Conservation (phyloP, 345 rosid genomes). For the Gynandropsis gynandra region DNA sequence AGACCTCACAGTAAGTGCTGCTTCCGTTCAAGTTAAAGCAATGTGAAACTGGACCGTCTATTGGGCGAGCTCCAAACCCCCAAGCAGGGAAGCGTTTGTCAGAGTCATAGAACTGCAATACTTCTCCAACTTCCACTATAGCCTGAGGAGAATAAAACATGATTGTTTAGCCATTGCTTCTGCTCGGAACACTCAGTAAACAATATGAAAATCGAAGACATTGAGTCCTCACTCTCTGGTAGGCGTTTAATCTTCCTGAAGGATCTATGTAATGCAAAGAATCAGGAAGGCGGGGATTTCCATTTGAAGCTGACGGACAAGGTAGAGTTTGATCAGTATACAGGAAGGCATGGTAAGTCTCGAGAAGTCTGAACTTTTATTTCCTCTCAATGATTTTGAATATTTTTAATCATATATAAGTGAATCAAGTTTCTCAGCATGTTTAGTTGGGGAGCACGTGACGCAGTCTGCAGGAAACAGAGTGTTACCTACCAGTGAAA, state of each 20-base stretch:
- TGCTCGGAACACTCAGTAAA: neutral
- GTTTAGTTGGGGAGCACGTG: no score
- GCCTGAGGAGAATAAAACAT: conserved; percentile 42
- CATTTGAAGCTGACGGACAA: conserved; percentile 74
- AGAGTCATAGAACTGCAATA: conserved; percentile 76
- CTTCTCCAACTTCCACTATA: conserved; percentile 79
- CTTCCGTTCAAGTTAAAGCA: conserved; percentile 95
- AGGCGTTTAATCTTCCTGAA: conserved; percentile 61
- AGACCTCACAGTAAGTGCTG: conserved; percentile 69
- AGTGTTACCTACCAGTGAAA: conserved; percentile 64
- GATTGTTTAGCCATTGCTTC: conserved; percentile 8
- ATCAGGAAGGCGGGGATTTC: conserved; percentile 85
- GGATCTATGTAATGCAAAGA: conserved; percentile 79
- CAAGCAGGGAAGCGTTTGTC: conserved; percentile 86
- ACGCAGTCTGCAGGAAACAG: neutral
- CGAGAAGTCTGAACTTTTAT: neutral
- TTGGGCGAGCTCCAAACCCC: conserved; percentile 99
- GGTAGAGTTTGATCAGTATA: conserved; percentile 9
- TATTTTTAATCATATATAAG: no score
- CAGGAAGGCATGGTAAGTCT: conserved; percentile 1
- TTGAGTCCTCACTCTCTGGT: conserved; percentile 48
- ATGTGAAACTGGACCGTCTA: conserved; percentile 92
- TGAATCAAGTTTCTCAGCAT: no score
- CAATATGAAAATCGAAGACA: neutral
- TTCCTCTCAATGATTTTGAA: neutral